phyloP scores from a whole-genome alignment of 306 rosid species.

The Crotalaria pallida region DNA sequence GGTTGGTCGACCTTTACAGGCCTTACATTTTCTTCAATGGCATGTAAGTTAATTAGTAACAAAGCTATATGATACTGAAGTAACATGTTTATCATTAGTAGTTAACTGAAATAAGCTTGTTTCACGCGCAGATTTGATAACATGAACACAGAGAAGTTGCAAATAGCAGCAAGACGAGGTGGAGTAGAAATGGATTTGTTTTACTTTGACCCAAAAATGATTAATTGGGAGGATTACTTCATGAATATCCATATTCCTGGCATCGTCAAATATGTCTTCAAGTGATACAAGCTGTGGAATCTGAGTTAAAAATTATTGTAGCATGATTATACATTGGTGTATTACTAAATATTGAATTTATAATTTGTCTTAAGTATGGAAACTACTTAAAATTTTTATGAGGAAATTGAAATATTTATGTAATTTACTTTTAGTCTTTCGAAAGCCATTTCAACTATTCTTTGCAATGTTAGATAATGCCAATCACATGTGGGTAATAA shows the following conservation, averaged over 20 bases:
- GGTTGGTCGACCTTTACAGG: conserved; percentile 59
- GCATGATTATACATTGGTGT: too few relatives aligned
- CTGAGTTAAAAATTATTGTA: not conserved
- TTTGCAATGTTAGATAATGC: not conserved
- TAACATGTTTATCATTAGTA: not conserved
- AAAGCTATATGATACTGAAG: not conserved
- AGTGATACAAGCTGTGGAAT: conserved; percentile 17
- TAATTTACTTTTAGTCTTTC: not conserved
- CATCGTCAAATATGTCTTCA: conserved; percentile 52
- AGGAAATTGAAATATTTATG: not conserved
- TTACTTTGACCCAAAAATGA: conserved; percentile 54
- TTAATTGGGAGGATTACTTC: conserved; percentile 74
- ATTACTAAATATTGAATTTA: too few relatives aligned
- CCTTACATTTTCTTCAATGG: conserved; percentile 75
- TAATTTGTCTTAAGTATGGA: not conserved
- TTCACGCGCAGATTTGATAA: conserved; percentile 56
- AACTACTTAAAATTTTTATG: not conserved
- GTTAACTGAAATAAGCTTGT: not conserved
- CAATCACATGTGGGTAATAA: not conserved
- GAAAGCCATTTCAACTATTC: not conserved
- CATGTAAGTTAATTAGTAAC: conserved; percentile 36
- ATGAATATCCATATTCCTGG: conserved; percentile 53
- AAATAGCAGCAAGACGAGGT: conserved; percentile 35
- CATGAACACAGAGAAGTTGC: conserved; percentile 55
- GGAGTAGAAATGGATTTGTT: conserved; percentile 44